A percentile compares a stretch with the other conserved stretches of the same genome.
phyloP scores from a whole-genome alignment of 805 yeast genomes.

The Monosporozyma unispora region DNA sequence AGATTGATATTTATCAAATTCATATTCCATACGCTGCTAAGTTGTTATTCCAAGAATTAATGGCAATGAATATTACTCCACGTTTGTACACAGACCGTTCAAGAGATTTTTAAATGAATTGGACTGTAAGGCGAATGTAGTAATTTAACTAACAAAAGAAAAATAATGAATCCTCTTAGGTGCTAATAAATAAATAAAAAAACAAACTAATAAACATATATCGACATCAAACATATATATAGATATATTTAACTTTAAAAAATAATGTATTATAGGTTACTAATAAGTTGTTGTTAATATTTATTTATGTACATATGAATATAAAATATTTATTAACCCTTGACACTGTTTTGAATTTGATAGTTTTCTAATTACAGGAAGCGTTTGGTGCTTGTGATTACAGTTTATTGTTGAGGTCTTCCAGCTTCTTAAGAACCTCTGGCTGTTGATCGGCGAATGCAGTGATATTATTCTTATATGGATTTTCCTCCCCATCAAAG shows the following conservation, averaged over 20 bases:
- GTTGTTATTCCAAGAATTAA: constrained; percentile 93
- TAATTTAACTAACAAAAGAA: not conserved
- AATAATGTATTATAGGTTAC: constrained; percentile 6
- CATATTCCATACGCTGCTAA: constrained; percentile 98
- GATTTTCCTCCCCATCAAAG: constrained; percentile 81
- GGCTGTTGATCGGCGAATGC: constrained; percentile 77
- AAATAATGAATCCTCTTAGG: not conserved
- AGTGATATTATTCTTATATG: constrained; percentile 70
- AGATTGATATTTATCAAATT: constrained; percentile 94
- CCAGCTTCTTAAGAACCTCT: not conserved
- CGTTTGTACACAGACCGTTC: constrained; percentile 92
- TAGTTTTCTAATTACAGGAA: not conserved
- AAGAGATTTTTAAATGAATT: constrained; percentile 22
- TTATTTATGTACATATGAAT: constrained; percentile 1
- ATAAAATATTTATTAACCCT: not conserved
- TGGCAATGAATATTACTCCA: constrained; percentile 99
- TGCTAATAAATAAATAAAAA: not conserved
- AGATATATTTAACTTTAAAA: not conserved
- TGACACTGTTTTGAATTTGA: not conserved
- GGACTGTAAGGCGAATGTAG: not conserved
- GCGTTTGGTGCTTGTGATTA: not conserved
- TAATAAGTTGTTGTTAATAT: not conserved
- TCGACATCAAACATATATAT: not conserved
- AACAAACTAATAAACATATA: not conserved
- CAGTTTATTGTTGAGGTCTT: not conserved